Conservation (phyloP, 441 rosid genomes). For the Breynia disticha region DNA sequence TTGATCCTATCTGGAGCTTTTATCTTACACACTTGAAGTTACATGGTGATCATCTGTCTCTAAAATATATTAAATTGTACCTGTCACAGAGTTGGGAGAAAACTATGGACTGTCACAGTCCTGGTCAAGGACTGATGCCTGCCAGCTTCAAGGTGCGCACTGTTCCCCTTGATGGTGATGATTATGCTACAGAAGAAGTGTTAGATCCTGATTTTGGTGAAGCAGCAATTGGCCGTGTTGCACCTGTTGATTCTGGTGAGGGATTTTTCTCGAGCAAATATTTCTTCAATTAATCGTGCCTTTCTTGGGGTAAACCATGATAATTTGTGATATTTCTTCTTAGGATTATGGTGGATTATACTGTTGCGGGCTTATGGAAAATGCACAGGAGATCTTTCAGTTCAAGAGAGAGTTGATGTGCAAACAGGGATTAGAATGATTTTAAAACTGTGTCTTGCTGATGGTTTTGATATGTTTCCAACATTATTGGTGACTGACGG, state of each 20-base stretch:
- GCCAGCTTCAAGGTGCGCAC: slow-evolving; percentile 83
- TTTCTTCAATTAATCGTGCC: not conserved
- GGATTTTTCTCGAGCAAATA: not conserved
- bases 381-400: slow-evolving; percentile 50
- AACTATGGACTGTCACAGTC: slow-evolving; percentile 82
- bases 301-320: not conserved
- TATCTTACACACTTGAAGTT: not conserved
- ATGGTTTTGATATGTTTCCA: slow-evolving; percentile 80
- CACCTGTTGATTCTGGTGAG: slow-evolving; percentile 77
- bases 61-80: no score
- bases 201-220: slow-evolving; percentile 71
- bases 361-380: slow-evolving; percentile 68
- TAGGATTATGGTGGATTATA: slow-evolving; percentile 84
- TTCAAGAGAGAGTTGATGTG: slow-evolving; percentile 76
- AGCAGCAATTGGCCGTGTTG: slow-evolving; percentile 79
- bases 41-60: not conserved
- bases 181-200: slow-evolving; percentile 53
- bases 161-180: slow-evolving; percentile 57
- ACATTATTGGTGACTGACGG: slow-evolving; percentile 74
- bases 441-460: slow-evolving; percentile 55
- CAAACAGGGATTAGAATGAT: slow-evolving; percentile 80
- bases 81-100: slow-evolving; percentile 81
- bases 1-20: no score
- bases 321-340: slow-evolving; percentile 9
- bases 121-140: slow-evolving; percentile 83